Base-by-base conservation (phyloP, 169 alveolate genomes). In the Plasmodium vivax region DNA sequence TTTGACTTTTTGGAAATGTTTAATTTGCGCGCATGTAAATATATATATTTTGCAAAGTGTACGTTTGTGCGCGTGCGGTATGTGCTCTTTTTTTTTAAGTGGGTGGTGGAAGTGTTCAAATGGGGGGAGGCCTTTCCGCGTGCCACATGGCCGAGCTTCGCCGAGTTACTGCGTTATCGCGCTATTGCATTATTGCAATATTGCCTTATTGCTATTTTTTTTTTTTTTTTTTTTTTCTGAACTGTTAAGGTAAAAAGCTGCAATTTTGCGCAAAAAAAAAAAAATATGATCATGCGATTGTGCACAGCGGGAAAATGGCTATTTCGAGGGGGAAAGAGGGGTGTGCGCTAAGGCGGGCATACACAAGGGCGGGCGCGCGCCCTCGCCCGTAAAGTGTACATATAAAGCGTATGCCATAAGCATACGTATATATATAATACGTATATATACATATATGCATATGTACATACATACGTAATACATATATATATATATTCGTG, bases 191-290 rank as follows among this genome's bases (percentile, higher is more conserved):
- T 23, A 51, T 83, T 23, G 27, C 27, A 23, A 23, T 23, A 51
- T 83, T 83, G 43, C 43, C 58, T 83, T 51, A n/a, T 83, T 80
- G 75, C 51, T 47, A 80, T 80, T 36, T 10, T 80, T 38, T 23
- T 80, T 80, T 45, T 14, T 34, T 58, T 83, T 82, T 81, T 51
- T 82, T 83, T 83, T 83, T 83, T 85, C 84, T 85, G 84, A 74
- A 74, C 85, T 85, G 79, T 84, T 85, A 85, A 85, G 79, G 81
- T 36, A 34, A 68, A 85, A 74, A 85, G 85, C 81, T 23, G 58
- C 81, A 68, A 84, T 34, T 85, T 43, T 85, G 93, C 85, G 62
- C 58, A 85, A 85, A 85, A 85, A 85, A 81, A 87, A 87, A 85
- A 81, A 81, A 81, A 47, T 41, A 84, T 75, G 81, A 77, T 75